Base-by-base conservation (phyloP, 352 stramenopile genomes). In the Phytophthora capsici region DNA sequence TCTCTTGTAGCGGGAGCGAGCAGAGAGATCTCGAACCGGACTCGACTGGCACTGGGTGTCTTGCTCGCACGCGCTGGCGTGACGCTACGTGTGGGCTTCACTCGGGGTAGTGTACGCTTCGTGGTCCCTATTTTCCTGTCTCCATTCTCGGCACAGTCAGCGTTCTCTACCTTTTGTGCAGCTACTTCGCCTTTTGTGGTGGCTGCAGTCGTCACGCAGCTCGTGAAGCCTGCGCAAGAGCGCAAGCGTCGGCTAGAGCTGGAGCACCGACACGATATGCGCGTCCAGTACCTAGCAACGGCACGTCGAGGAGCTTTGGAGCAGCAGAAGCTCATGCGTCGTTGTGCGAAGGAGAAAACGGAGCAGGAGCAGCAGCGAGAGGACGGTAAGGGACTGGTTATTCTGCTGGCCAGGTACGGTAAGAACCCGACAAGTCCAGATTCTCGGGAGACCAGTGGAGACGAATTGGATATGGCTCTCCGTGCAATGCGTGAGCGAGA, bases 51-150 rank as follows among this genome's bases (percentile, higher is more conserved):
- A 2, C 51, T 92, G 32, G 85, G 84, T 20, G 76, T 90, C 2
- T 53, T 92, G 56, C 57, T 95, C 6, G 71, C 77, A 6, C 73
- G 73, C 7, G 44, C 77, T 6, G 82, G 83, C 23, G 77, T 93
- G 30, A 91, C 83, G 23, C 66, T 95, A 38, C 76, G 81, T 28
- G 8, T 90, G 17, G 86, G 84, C 44, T 92, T 93, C 59, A 90
- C 84, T 20, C 83, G 86, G 19, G 86, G 86, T 41, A 91, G 74
- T 66, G 83, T 95, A 14, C 84, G 86, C 25, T 95, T 95, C 38
- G 86, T 93, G 22, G 67, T 93, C 60, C 86, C 86, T 14, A 90
- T 95, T 67, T 91, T 91, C 64, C 55, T 95, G 43, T 87, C 84
- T 8, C 86, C 86, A 6, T 91, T 93, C 63, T 88, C 78, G 5